Evolutionary conservation across 306 rosid genomes (phyloP).

Genomic region (Oemleria cerasiformis): DNA sequence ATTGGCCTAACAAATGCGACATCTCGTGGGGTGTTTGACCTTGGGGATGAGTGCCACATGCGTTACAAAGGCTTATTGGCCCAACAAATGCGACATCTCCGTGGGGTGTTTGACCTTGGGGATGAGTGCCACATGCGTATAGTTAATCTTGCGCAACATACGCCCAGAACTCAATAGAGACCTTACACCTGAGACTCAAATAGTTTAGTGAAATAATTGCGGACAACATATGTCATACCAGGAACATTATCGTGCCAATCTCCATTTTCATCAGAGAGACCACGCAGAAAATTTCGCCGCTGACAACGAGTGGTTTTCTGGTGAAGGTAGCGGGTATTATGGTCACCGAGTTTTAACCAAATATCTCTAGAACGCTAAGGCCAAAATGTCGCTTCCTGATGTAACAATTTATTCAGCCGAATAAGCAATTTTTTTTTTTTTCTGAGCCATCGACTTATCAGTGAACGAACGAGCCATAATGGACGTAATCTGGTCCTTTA

Average conservation of each 20-base stretch:
- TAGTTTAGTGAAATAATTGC: not conserved
- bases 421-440: too few relatives aligned
- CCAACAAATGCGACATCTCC: too few relatives aligned
- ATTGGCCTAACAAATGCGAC: not conserved
- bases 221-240: not conserved
- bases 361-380: too few relatives aligned
- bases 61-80: not conserved
- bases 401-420: too few relatives aligned
- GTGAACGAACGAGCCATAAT: not conserved
- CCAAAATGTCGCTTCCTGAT: too few relatives aligned
- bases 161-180: too few relatives aligned
- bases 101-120: too few relatives aligned
- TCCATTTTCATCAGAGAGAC: not conserved
- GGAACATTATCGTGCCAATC: not conserved
- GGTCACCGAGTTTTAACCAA: too few relatives aligned
- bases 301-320: not conserved
- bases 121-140: too few relatives aligned
- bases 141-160: not conserved
- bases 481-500: not conserved
- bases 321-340: not conserved
- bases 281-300: not conserved
- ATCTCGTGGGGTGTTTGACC: not conserved
- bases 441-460: not conserved
- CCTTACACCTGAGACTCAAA: not conserved
- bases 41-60: not conserved